These are phyloP conservation scores for Periconia sp. DNA, from an alignment of 2,329 filamentous ascomycete species.

Conservation along the genomic window DNA sequence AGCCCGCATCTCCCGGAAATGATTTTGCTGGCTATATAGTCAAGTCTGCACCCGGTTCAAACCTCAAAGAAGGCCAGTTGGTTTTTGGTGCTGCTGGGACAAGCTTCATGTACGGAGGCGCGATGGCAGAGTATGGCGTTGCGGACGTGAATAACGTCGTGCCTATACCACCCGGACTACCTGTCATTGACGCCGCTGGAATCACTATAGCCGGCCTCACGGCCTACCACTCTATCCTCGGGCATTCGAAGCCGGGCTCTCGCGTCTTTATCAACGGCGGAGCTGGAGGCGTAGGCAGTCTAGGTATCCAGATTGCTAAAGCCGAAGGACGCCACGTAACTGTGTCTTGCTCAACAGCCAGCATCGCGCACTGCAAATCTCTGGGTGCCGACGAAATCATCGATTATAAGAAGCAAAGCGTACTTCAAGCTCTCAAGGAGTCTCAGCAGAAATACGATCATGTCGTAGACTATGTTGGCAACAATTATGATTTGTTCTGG, in stretches of 20 bases:
- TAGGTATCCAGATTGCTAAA: constrained; percentile 64
- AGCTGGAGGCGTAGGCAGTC: constrained; percentile 60
- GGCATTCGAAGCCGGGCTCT: constrained; percentile 36
- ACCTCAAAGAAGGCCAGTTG: constrained; percentile 7
- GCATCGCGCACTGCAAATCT: constrained; percentile 55
- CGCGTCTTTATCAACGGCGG: constrained; percentile 64
- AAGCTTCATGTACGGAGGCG: constrained; percentile 10
- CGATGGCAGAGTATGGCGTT: constrained; percentile 12
- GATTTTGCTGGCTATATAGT: constrained; percentile 52
- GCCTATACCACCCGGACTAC: constrained; percentile 15
- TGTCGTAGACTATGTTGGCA: constrained; percentile 59
- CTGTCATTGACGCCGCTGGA: constrained; percentile 26
- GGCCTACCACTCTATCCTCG: constrained; percentile 34
- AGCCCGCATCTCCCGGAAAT: constrained; percentile 47
- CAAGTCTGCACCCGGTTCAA: constrained; percentile 36
- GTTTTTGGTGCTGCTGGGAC: constrained; percentile 6
- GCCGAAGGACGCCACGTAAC: constrained; percentile 58
- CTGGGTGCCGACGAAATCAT: constrained; percentile 65
- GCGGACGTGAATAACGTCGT: constrained; percentile 34
- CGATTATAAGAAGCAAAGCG: constrained; percentile 55
- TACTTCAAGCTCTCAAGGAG: constrained; percentile 49
- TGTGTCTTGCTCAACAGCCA: constrained; percentile 57
- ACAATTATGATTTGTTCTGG: constrained; percentile 9
- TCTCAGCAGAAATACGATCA: constrained; percentile 52
- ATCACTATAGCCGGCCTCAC: constrained; percentile 36